Evolutionary conservation across 257 asterid genomes (phyloP), one percentile per base, ranked within the genome.

Genomic region (Paraleonurus japonicus): DNA sequence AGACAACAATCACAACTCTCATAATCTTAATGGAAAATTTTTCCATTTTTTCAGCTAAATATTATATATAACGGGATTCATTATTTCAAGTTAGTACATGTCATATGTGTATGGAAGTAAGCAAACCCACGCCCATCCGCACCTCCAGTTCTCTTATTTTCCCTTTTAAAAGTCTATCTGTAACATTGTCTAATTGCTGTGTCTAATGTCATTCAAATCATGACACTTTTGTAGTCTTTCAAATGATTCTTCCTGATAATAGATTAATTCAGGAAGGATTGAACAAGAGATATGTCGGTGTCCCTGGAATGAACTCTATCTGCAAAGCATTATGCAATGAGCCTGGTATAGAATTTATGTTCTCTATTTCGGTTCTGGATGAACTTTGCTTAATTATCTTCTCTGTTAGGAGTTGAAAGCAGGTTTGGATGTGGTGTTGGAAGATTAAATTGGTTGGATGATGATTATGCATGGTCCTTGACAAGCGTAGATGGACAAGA

Each of bases 221-320:
- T 55, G 54, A 66, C 9, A 47, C 15, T 9, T 1, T 54, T 45
- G 11, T 58, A 43, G 61, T 75, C 2, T 67, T 35, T 70, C 71
- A 67, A 77, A 72, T 48, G 54, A 67, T 5, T 62, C 67, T 71
- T 67, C 70, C 74, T 79, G 73, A 68, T 65, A 76, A 68, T 67
- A 20, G 22, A 79, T 74, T 22, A 53, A 64, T 81, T 51, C 82
- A 92, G 98, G 95, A 88, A 73, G 91, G 73, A 77, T 67, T 71
- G 80, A 76, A 58, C 71, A 81, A 80, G 84, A 92, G 83, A 80
- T 90, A 85, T 80, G 93, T 90, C 35, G 98, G 97, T 51, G 74
- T 90, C 45, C 96, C 98, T 23, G 97, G 97, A 75, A 92, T 92
- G 98, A 92, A 88, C 83, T 87, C 95, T 35, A 79, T 90, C 72